These are phyloP conservation scores for Tricholoma terreum DNA, from an alignment of 768 basidiomycete species.

Conservation along the genomic window DNA sequence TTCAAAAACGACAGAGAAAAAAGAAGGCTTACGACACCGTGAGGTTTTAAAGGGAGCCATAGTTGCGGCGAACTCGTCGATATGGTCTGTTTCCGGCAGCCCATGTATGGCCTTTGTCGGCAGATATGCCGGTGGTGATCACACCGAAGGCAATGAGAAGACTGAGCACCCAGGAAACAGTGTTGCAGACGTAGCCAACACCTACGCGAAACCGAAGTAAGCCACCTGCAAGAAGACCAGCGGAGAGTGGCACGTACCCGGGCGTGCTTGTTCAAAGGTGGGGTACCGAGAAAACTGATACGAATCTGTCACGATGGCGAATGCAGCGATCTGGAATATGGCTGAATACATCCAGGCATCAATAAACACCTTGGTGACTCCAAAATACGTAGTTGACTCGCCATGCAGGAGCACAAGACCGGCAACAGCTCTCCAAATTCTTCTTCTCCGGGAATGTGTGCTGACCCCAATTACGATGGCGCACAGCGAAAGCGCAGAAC, in stretches of 20 bases:
- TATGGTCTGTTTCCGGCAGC: slow-evolving; percentile 77
- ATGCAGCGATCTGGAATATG: slow-evolving; percentile 57
- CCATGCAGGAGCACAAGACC: slow-evolving; percentile 62
- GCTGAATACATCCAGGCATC: slow-evolving; percentile 31
- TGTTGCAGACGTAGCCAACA: slow-evolving; percentile 54
- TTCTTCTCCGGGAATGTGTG: slow-evolving; percentile 67
- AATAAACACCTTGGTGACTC: background rate
- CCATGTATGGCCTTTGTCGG: slow-evolving; percentile 63
- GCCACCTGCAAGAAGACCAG: background rate
- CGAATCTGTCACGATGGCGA: slow-evolving; percentile 60
- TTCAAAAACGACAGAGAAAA: too few relatives aligned
- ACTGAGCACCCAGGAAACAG: slow-evolving; percentile 58
- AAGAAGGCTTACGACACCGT: too few relatives aligned
- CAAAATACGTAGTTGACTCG: slow-evolving; percentile 20
- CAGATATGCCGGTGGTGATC: slow-evolving; percentile 59
- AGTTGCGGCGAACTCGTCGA: slow-evolving; percentile 15
- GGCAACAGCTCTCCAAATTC: slow-evolving; percentile 75
- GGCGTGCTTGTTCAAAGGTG: slow-evolving; percentile 54
- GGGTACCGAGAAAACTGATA: slow-evolving; percentile 46
- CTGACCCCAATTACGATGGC: slow-evolving; percentile 66
- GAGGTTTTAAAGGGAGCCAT: too few relatives aligned
- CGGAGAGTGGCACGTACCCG: slow-evolving; percentile 42
- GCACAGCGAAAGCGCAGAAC: slow-evolving; percentile 53
- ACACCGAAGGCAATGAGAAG: slow-evolving; percentile 52
- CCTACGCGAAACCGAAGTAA: slow-evolving; percentile 36